phyloP scores from a whole-genome alignment of 2,329 filamentous ascomycete genomes.

The Decorospora gaudefroyi region DNA sequence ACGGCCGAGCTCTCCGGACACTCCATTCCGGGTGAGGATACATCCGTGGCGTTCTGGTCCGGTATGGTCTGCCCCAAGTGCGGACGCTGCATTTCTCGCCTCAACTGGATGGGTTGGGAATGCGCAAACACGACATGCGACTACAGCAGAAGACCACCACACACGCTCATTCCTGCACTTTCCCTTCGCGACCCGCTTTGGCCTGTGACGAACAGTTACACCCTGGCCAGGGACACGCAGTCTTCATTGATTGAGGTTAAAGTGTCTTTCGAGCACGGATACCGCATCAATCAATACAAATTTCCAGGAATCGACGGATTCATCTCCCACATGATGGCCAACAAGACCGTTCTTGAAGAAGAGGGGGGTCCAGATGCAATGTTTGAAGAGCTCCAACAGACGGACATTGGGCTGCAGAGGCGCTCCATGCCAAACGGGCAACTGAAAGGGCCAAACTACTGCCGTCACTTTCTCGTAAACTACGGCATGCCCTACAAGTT shows the following conservation, averaged over 20 bases:
- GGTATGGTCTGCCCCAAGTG: constrained; percentile 71
- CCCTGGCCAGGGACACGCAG: constrained; percentile 35
- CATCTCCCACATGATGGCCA: constrained; percentile 63
- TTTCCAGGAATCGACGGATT: constrained; percentile 54
- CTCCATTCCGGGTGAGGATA: constrained; percentile 52
- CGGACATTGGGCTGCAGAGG: constrained; percentile 46
- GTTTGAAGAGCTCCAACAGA: constrained; percentile 55
- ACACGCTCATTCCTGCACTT: constrained; percentile 34
- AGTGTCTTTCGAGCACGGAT: constrained; percentile 47
- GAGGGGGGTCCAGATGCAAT: constrained; percentile 64
- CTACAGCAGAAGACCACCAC: constrained; percentile 50
- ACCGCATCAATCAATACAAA: constrained; percentile 52
- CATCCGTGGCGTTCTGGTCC: constrained; percentile 59
- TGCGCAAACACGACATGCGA: constrained; percentile 60
- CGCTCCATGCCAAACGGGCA: constrained; percentile 17
- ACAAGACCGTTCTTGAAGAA: constrained; percentile 56
- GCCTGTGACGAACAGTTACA: constrained; percentile 44
- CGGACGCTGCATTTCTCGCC: constrained; percentile 63
- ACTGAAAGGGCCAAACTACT: constrained; percentile 54
- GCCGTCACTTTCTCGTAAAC: constrained; percentile 60
- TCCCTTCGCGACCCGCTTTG: constrained; percentile 44
- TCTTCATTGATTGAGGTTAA: constrained; percentile 39
- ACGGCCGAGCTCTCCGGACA: constrained; percentile 39
- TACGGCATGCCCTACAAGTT: constrained; percentile 70
- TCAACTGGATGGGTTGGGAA: constrained; percentile 65